phyloP scores from a whole-genome alignment of 2,329 filamentous ascomycete species.

The Polytolypa hystricis region DNA sequence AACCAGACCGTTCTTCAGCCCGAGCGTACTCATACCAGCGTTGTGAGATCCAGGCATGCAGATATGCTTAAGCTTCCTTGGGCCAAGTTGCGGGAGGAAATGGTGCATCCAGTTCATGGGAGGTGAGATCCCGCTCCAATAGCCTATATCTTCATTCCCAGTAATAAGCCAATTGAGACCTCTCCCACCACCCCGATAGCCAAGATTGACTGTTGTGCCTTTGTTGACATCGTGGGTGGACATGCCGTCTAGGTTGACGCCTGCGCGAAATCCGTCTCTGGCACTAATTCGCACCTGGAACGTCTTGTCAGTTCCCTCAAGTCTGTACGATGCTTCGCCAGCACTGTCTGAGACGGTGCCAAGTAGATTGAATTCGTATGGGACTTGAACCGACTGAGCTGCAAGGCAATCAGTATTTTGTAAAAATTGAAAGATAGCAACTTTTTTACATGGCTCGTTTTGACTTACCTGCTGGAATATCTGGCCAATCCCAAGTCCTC shows the following conservation, averaged over 20 bases:
- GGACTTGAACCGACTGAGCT: constrained; percentile 5
- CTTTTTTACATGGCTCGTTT: too few species aligned
- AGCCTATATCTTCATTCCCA: constrained; percentile 24
- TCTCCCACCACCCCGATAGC: constrained; percentile 3
- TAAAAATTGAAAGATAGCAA: constrained; percentile 9
- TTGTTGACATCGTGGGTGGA: constrained; percentile 6
- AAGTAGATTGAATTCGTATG: constrained; percentile 11
- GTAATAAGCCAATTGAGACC: constrained; percentile 27
- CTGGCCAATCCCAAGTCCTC: constrained; percentile 27
- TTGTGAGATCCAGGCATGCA: constrained; percentile 41
- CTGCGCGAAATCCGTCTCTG: constrained; percentile 23
- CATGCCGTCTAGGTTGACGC: constrained; percentile 23
- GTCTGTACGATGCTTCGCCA: constrained; percentile 5
- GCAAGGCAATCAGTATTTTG: constrained; percentile 16
- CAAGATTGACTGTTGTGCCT: constrained; percentile 1
- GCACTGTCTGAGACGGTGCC: constrained; percentile 1
- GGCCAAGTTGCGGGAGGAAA: constrained; percentile 25
- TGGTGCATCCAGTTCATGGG: constrained; percentile 33
- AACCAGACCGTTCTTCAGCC: constrained; percentile 25
- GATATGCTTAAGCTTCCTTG: constrained; percentile 35
- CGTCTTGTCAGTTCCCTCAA: constrained; percentile 4
- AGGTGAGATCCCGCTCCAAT: constrained; percentile 22
- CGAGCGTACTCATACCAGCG: constrained; percentile 36
- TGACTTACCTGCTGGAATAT: constrained; percentile 21
- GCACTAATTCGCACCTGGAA: constrained; percentile 17